Conservation (phyloP, 495 filamentous ascomycete genomes). For the Podospora pseudocomata region DNA sequence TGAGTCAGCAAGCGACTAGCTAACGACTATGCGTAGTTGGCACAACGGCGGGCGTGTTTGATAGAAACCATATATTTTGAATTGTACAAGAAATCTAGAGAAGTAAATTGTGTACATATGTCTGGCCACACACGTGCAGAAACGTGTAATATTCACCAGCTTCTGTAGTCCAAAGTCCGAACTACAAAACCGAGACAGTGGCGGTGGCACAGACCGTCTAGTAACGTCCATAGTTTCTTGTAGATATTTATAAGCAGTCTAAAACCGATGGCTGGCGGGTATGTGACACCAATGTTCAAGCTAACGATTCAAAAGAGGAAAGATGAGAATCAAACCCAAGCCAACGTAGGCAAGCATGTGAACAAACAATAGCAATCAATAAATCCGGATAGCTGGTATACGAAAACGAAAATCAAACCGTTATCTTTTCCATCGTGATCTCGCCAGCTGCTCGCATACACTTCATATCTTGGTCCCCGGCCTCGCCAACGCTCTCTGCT, state of each 20-base stretch:
- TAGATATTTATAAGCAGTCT: too few species aligned
- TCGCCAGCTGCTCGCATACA: not conserved
- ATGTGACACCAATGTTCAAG: too few species aligned
- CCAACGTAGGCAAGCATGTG: not conserved
- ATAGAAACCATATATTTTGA: too few species aligned
- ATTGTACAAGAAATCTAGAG: not conserved
- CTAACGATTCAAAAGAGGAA: too few species aligned
- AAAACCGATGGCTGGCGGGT: too few species aligned
- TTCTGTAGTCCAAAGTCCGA: not conserved
- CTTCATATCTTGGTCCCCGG: constrained; percentile 19
- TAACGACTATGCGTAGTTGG: not conserved
- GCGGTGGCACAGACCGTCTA: not conserved
- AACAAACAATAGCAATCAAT: not conserved
- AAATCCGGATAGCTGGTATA: not conserved
- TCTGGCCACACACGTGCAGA: not conserved
- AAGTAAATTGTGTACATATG: not conserved
- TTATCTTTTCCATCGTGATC: not conserved
- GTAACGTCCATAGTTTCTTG: not conserved
- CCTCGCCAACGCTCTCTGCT: constrained; percentile 37
- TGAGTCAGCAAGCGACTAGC: not conserved
- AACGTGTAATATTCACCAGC: too few species aligned
- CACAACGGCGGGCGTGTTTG: too few species aligned
- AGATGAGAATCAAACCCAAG: too few species aligned
- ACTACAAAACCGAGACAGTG: not conserved
- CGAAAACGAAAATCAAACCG: not conserved